Conservation (phyloP, 768 basidiomycete species). For the Agrocybe praecox region DNA sequence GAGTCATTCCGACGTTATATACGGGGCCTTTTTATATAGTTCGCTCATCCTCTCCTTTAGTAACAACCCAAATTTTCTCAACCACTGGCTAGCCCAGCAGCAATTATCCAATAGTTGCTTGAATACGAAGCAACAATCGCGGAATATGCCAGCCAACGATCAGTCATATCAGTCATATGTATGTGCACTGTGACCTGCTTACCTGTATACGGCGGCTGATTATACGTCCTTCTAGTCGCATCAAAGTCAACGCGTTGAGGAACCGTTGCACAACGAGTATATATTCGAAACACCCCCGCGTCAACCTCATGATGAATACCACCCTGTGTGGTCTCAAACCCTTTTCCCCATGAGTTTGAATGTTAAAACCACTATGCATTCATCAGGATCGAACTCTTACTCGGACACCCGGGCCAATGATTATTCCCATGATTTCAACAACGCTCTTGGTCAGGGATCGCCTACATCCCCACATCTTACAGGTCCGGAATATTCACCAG, state of each 20-base stretch:
- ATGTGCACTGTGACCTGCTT: not conserved
- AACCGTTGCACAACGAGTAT: constrained; percentile 11
- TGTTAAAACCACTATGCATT: not conserved
- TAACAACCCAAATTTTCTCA: constrained; percentile 1
- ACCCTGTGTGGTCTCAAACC: not conserved
- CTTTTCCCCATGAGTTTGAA: constrained; percentile 1
- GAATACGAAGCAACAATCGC: constrained; percentile 5
- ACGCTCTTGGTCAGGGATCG: constrained; percentile 2
- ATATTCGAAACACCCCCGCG: constrained; percentile 18
- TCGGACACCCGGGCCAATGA: not conserved
- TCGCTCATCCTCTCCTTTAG: not conserved
- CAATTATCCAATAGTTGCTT: constrained; percentile 6
- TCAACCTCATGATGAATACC: constrained; percentile 1
- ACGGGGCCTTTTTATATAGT: constrained; percentile 2
- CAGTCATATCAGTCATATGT: constrained; percentile 8
- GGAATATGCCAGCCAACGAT: constrained; percentile 4
- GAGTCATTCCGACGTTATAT: constrained; percentile 20
- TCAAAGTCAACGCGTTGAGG: constrained; percentile 5
- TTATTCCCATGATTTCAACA: not conserved
- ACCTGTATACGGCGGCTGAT: not conserved
- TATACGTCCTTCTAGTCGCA: not conserved
- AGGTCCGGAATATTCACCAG: constrained; percentile 10
- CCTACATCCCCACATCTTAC: constrained; percentile 8
- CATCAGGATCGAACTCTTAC: constrained; percentile 4
- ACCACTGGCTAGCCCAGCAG: constrained; percentile 20